Conservation (phyloP, 2,329 filamentous ascomycete genomes). For the Trichoderma sp. region DNA sequence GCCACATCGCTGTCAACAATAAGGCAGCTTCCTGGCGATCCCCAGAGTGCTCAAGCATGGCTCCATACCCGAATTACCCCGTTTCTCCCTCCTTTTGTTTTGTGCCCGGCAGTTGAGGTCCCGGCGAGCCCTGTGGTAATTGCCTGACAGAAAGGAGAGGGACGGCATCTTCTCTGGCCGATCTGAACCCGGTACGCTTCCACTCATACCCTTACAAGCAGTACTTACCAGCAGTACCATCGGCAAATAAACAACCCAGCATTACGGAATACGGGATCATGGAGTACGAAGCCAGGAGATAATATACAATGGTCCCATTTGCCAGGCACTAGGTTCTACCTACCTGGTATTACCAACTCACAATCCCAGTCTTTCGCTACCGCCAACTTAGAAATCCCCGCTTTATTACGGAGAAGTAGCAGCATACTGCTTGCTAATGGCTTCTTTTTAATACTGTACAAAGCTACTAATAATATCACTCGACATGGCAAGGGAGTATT, state of each 20-base stretch:
- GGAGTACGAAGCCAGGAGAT: neutral
- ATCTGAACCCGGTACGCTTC: neutral
- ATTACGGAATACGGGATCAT: conserved; percentile 3
- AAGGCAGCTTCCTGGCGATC: neutral
- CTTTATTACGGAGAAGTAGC: conserved; percentile 10
- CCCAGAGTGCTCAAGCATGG: neutral
- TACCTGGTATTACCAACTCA: neutral
- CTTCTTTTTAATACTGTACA: neutral
- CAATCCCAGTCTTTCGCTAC: conserved; percentile 15
- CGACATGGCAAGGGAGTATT: neutral
- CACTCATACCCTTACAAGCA: neutral
- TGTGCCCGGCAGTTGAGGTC: conserved; percentile 15
- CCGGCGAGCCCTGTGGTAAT: conserved; percentile 12
- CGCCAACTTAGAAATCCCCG: conserved; percentile 17
- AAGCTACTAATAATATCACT: conserved; percentile 7
- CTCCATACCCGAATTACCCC: neutral
- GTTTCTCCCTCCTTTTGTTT: conserved; percentile 9
- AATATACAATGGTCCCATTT: conserved; percentile 1
- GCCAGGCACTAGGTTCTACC: neutral
- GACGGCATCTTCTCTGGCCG: neutral
- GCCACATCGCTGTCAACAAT: conserved; percentile 3
- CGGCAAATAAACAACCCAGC: conserved; percentile 17
- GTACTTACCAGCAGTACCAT: neutral
- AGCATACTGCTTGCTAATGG: neutral
- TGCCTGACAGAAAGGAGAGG: conserved; percentile 21